Conservation (phyloP, 768 basidiomycete genomes). For the Tulasnella sp. region DNA sequence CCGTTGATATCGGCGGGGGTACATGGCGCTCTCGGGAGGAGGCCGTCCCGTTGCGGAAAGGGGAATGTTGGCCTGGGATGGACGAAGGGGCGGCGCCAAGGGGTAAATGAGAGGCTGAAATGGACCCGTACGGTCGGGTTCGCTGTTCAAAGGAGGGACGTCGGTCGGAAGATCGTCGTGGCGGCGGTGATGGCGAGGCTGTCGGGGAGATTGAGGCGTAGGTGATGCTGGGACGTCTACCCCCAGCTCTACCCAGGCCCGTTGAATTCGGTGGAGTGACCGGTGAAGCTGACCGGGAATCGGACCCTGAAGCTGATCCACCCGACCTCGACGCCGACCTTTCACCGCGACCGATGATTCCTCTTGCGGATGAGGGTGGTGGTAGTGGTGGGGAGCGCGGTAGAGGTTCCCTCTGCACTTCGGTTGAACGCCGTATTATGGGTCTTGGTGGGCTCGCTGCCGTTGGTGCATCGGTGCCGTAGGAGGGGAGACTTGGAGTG, state of each 20-base stretch:
- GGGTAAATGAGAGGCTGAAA: conserved; percentile 27
- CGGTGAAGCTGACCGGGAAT: conserved; percentile 10
- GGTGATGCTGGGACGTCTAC: not conserved
- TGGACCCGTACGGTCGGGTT: conserved; percentile 1
- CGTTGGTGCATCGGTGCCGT: not conserved
- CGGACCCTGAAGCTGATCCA: conserved; percentile 1
- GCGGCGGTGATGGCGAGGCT: not conserved
- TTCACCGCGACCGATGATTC: conserved; percentile 17
- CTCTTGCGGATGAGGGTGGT: not conserved
- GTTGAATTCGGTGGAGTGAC: not conserved
- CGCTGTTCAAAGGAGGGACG: conserved; percentile 25
- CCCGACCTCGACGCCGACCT: conserved; percentile 19
- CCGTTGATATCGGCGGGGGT: not conserved
- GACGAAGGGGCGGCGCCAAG: conserved; percentile 7
- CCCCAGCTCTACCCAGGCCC: not conserved
- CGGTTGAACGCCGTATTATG: not conserved
- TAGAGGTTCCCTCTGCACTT: conserved; percentile 9
- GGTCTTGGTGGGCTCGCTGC: not conserved
- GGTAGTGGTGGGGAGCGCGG: conserved; percentile 3
- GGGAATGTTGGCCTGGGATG: conserved; percentile 6
- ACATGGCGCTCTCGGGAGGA: conserved; percentile 17
- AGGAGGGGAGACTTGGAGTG: conserved; percentile 29
- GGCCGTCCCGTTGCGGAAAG: not conserved
- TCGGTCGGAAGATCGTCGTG: conserved; percentile 15
- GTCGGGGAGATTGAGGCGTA: not conserved